These are phyloP conservation scores for Ceratocystis cacaofunesta DNA, from an alignment of 2,329 filamentous ascomycete genomes.

Conservation along the genomic window DNA sequence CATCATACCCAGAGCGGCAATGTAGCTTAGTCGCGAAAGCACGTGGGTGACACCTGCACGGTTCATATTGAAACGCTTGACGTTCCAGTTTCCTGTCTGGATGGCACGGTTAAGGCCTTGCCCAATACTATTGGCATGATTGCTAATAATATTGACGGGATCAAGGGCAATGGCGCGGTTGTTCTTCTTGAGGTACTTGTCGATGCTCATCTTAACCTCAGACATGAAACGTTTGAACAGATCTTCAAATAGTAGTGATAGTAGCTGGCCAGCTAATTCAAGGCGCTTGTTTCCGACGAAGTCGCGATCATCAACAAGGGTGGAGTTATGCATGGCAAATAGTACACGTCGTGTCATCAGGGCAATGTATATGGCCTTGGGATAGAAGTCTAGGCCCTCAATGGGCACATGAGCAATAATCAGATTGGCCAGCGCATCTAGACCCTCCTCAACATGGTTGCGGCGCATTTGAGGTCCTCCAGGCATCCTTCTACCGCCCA, in stretches of 20 bases:
- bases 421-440: constrained; percentile 83
- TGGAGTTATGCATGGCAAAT: constrained; percentile 82
- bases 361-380: constrained; percentile 92
- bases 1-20: constrained; percentile 97
- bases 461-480: constrained; percentile 42
- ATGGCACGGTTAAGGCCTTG: constrained; percentile 91
- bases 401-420: constrained; percentile 93
- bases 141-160: constrained; percentile 67
- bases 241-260: constrained; percentile 91
- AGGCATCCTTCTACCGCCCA: constrained; percentile 53
- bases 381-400: constrained; percentile 79
- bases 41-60: constrained; percentile 93
- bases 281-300: constrained; percentile 96
- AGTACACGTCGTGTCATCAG: constrained; percentile 95
- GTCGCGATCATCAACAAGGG: constrained; percentile 86
- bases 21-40: constrained; percentile 87
- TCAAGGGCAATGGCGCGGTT: constrained; percentile 81
- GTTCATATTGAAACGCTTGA: constrained; percentile 99
- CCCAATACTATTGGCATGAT: constrained; percentile 76
- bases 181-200: constrained; percentile 89
- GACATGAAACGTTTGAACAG: constrained; percentile 89
- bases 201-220: constrained; percentile 81
- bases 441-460: constrained; percentile 77
- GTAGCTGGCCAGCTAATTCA: constrained; percentile 83
- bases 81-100: constrained; percentile 91